Conservation (phyloP, 2,329 filamentous ascomycete genomes). For the Aspergillus hortae region DNA sequence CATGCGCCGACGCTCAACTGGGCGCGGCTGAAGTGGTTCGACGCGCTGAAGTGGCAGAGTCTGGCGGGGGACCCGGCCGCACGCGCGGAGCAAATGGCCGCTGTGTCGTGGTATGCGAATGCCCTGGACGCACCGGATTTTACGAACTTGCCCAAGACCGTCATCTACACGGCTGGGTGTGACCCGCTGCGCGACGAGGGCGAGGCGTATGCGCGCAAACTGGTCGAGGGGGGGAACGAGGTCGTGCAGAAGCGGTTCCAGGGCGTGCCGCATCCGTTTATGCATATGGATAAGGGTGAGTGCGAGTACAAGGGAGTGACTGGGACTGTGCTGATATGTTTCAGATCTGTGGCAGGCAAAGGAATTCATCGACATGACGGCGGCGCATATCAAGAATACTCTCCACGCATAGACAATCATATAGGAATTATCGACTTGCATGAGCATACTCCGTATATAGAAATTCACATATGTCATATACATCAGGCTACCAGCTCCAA, state of each 20-base stretch:
- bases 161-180: constrained; percentile 43
- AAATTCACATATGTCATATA: neutral
- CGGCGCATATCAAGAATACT: constrained; percentile 15
- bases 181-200: constrained; percentile 50
- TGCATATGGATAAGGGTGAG: constrained; percentile 44
- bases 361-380: constrained; percentile 27
- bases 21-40: constrained; percentile 43
- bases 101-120: constrained; percentile 28
- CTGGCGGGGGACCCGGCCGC: constrained; percentile 14
- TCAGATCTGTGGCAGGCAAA: constrained; percentile 26
- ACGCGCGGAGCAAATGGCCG: constrained; percentile 20
- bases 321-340: neutral
- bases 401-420: constrained; percentile 7
- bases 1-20: constrained; percentile 45
- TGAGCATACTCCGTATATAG: no score
- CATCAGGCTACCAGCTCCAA: no score
- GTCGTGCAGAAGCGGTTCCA: constrained; percentile 46
- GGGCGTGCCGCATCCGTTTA: constrained; percentile 50
- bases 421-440: no score
- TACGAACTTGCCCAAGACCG: constrained; percentile 33
- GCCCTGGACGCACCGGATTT: constrained; percentile 36
- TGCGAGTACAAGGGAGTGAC: neutral
- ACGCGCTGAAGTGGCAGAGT: constrained; percentile 30
- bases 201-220: constrained; percentile 44
- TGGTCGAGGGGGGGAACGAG: constrained; percentile 45